Percentiles rank a stretch among this genome's conserved stretches.
phyloP scores from a whole-genome alignment of 768 basidiomycete genomes.

The Tulasnella sp. region DNA sequence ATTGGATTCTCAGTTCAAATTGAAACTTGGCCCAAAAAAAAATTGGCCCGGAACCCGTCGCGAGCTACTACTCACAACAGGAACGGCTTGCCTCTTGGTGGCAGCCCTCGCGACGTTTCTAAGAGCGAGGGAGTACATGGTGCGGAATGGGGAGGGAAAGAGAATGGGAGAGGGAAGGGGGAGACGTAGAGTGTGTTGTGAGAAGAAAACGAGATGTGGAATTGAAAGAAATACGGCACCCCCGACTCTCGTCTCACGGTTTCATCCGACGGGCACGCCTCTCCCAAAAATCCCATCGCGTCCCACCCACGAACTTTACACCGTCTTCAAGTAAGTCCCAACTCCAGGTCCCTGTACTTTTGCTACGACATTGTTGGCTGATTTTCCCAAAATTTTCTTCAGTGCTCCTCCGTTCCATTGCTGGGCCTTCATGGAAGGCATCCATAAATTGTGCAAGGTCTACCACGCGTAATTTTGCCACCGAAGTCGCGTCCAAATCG shows the following conservation, averaged over 20 bases:
- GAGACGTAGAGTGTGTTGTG: constrained; percentile 46
- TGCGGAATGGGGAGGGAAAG: constrained; percentile 28
- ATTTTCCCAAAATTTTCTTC: not conserved
- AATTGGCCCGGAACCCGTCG: not conserved
- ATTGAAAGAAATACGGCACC: constrained; percentile 9
- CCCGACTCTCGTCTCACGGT: constrained; percentile 19
- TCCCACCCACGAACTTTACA: not conserved
- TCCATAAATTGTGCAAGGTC: constrained; percentile 29
- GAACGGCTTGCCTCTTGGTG: constrained; percentile 47
- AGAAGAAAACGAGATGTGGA: constrained; percentile 28
- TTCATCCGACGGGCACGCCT: constrained; percentile 19
- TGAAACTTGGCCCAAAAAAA: constrained; percentile 15
- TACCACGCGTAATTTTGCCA: constrained; percentile 31
- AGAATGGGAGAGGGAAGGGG: constrained; percentile 33
- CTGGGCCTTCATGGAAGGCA: constrained; percentile 9
- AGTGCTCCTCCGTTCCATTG: constrained; percentile 7
- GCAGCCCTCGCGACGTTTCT: constrained; percentile 78
- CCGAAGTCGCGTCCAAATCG: constrained; percentile 34
- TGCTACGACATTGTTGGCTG: not conserved
- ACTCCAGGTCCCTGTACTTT: not conserved
- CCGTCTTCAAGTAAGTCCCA: not conserved
- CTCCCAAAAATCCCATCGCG: constrained; percentile 1
- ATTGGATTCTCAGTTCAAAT: constrained; percentile 22
- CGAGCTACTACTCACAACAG: constrained; percentile 19
- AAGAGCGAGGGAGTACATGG: constrained; percentile 83